These are phyloP conservation scores for Ceratocystis albifundus DNA, from an alignment of 2,329 filamentous ascomycete species.

Conservation along the genomic window DNA sequence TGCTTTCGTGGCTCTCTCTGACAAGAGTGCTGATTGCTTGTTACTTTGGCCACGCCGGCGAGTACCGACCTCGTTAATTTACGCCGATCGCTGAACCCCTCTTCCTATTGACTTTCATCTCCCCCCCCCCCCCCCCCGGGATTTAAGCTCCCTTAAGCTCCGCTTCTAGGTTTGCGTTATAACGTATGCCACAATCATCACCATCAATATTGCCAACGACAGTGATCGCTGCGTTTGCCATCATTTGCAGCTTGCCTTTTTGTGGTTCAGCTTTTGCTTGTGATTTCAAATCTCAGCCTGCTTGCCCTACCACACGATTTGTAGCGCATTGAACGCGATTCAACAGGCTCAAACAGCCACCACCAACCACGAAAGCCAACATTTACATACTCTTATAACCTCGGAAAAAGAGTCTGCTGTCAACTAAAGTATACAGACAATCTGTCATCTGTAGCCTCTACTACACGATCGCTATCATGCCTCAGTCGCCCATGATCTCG, in stretches of 20 bases:
- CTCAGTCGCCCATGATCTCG: slow-evolving; percentile 89
- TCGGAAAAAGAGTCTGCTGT: too few relatives aligned
- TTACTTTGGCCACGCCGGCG: too few relatives aligned
- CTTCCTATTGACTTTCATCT: background rate
- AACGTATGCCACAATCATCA: background rate
- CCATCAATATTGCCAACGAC: background rate
- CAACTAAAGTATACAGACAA: background rate
- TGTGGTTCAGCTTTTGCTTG: background rate
- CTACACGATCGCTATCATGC: slow-evolving; percentile 39
- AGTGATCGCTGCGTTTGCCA: background rate
- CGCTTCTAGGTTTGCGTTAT: background rate
- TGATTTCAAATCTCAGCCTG: background rate
- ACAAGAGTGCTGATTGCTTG: too few relatives aligned
- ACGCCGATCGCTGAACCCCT: background rate
- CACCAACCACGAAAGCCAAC: too few relatives aligned
- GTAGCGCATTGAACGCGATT: too few relatives aligned
- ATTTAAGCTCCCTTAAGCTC: slow-evolving; percentile 7
- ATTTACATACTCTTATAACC: too few relatives aligned
- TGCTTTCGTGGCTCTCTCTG: too few relatives aligned
- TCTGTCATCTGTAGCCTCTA: background rate
- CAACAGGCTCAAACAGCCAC: too few relatives aligned
- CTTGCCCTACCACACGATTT: too few relatives aligned
- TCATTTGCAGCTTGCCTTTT: background rate
- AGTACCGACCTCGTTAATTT: slow-evolving; percentile 8
- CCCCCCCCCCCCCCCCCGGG: background rate